Evolutionary conservation across 148 eudicot genomes (phyloP).

Genomic region (Gaultheria prostrata): DNA sequence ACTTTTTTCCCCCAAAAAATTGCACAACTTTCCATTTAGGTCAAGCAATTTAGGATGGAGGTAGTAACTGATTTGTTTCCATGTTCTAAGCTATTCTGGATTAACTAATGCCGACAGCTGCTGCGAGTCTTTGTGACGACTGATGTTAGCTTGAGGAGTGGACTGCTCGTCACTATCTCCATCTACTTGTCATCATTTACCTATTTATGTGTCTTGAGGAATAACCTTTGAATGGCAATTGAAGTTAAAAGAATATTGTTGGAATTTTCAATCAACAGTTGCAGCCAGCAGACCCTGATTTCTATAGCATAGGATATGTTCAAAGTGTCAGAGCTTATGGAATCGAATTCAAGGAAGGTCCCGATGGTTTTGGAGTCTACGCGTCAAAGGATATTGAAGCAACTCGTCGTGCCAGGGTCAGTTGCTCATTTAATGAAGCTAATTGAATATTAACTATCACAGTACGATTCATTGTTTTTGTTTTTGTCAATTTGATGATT

Average conservation of each 20-base stretch:
- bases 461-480: not conserved
- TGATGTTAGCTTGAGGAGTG: too few relatives aligned
- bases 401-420: conserved; percentile 86
- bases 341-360: conserved; percentile 92
- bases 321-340: conserved; percentile 94
- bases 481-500: not conserved
- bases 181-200: not conserved
- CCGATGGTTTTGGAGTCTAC: conserved; percentile 90
- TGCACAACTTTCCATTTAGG: too few relatives aligned
- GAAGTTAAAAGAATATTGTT: not conserved
- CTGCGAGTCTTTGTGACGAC: not conserved
- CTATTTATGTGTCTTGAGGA: not conserved
- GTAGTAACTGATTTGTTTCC: too few relatives aligned
- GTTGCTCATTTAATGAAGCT: conserved; percentile 9
- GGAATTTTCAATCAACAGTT: conserved; percentile 37
- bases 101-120: not conserved
- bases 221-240: not conserved
- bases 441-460: not conserved
- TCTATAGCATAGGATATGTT: conserved; percentile 85
- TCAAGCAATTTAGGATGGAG: too few relatives aligned
- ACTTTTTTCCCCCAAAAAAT: too few relatives aligned
- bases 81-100: not conserved
- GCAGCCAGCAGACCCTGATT: conserved; percentile 88
- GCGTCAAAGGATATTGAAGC: conserved; percentile 92
- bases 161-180: too few relatives aligned